Percentiles rank a stretch among this genome's conserved stretches.
phyloP scores from a whole-genome alignment of 1,284 basidiomycete genomes.

The Apiotrichum veenhuisii region DNA sequence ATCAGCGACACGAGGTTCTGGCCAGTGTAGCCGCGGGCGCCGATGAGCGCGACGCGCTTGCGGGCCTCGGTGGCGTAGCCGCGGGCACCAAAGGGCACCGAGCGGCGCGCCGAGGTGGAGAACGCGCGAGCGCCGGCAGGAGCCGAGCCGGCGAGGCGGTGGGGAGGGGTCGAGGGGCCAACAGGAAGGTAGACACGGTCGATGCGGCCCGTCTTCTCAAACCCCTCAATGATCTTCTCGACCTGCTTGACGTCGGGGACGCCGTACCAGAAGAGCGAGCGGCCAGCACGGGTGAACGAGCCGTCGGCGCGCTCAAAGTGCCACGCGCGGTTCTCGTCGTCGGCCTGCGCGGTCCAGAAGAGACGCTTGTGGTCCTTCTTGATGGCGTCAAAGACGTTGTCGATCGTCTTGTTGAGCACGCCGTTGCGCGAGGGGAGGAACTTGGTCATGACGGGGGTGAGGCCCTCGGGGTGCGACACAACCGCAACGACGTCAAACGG shows the following conservation, averaged over 20 bases:
- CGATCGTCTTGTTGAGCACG: conserved; percentile 87
- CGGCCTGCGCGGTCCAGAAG: conserved; percentile 93
- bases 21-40: conserved; percentile 90
- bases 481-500: conserved; percentile 93
- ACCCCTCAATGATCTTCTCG: conserved; percentile 74
- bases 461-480: conserved; percentile 84
- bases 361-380: conserved; percentile 90
- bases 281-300: conserved; percentile 89
- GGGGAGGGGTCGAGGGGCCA: conserved; percentile 70
- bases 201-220: conserved; percentile 82
- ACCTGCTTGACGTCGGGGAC: conserved; percentile 89
- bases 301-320: conserved; percentile 98
- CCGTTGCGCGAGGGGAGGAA: conserved; percentile 84
- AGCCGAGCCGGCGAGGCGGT: conserved; percentile 52
- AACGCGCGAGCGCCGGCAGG: conserved; percentile 58
- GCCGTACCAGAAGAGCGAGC: conserved; percentile 96
- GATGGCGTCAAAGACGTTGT: conserved; percentile 95
- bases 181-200: conserved; percentile 86
- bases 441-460: conserved; percentile 88
- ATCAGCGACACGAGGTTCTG: conserved; percentile 84
- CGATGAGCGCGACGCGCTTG: conserved; percentile 91
- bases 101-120: conserved; percentile 64
- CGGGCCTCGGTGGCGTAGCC: conserved; percentile 57
- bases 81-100: conserved; percentile 54
- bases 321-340: conserved; percentile 95